Base-by-base conservation (phyloP, 176 grass and related monocot genomes). In the Oryza meridionalis region DNA sequence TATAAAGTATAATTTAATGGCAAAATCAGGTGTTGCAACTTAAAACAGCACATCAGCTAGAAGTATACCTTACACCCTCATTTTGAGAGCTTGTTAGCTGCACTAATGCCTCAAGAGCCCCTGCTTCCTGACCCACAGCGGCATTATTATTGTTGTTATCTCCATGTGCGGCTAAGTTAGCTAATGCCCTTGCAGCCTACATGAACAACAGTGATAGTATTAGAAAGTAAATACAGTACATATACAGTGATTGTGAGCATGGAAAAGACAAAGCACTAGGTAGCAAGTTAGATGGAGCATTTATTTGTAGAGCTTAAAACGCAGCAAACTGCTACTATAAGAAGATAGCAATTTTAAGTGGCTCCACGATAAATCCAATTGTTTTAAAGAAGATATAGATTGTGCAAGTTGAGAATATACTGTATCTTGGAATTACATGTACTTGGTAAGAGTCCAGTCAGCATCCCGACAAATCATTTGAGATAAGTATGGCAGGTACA, bases 141-240 rank as follows among this genome's bases (percentile, higher is more conserved):
- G 93, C 93, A 92, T 99, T 99, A 77, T 96, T 99, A 42, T 78
- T 88, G 77, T 99, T 99, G 84, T 88, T 99, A 78, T 99, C 97
- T 77, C 97, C 97, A 92, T 99, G 97, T 65, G 93, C 97, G 50
- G 97, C 97, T 85, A 99, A 94, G 90, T 99, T 99, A 78, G 97
- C 97, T 77, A 99, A 90, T 76, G 93, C 97, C 77, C 97, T 89
- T 89, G 97, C 97, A 80, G 93, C 91, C 97, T 99, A 84, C 51
- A 87, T 33, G 68, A 33, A 83, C 61, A 72, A 79, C 62, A 72
- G 68, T 21, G 72, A 75, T 13, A 67, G 26, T 6, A 86, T 88
- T 69, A 86, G 66, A 67, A 75, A 83, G 37, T 80, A 88, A 83
- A 65, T 25, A n/a, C 33, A 70, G 9, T 21, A 71, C 24, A 81